Evolutionary conservation across 495 filamentous ascomycete species (phyloP).

Genomic region (Sordaria brevicollis): DNA sequence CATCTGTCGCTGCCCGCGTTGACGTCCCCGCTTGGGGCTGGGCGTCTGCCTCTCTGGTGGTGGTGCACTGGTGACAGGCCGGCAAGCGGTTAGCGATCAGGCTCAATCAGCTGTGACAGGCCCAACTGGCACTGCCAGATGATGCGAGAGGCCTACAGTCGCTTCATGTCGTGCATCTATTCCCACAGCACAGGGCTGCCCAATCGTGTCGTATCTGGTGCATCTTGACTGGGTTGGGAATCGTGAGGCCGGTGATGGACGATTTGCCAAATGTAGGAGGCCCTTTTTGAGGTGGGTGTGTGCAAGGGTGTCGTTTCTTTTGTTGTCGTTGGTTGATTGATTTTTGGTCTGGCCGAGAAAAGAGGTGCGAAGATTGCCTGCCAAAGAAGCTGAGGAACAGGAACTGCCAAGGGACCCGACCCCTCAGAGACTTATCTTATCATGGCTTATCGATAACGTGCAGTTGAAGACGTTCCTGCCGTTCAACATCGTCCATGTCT

Average conservation of each 20-base stretch:
- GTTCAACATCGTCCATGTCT: neutral
- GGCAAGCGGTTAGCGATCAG: neutral
- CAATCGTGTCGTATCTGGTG: neutral
- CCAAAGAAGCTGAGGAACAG: too few species aligned
- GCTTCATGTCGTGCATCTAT: neutral
- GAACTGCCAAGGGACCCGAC: too few species aligned
- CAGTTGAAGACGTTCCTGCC: neutral
- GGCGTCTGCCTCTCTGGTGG: neutral
- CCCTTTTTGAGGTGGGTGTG: too few species aligned
- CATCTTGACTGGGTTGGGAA: neutral
- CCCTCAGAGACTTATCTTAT: too few species aligned
- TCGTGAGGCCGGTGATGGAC: neutral
- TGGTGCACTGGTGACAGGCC: too few species aligned
- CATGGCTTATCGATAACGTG: neutral
- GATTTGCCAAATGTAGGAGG: neutral
- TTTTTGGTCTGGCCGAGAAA: neutral
- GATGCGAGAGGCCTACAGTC: neutral
- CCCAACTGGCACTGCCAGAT: neutral
- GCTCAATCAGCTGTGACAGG: neutral
- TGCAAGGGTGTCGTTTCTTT: too few species aligned
- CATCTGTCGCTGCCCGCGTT: neutral
- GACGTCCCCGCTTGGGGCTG: neutral
- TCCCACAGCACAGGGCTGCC: neutral
- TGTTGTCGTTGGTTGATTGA: neutral
- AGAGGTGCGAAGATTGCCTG: neutral